Evolutionary conservation across 1,284 basidiomycete genomes (phyloP).

Genomic region (Vanrija sp.): DNA sequence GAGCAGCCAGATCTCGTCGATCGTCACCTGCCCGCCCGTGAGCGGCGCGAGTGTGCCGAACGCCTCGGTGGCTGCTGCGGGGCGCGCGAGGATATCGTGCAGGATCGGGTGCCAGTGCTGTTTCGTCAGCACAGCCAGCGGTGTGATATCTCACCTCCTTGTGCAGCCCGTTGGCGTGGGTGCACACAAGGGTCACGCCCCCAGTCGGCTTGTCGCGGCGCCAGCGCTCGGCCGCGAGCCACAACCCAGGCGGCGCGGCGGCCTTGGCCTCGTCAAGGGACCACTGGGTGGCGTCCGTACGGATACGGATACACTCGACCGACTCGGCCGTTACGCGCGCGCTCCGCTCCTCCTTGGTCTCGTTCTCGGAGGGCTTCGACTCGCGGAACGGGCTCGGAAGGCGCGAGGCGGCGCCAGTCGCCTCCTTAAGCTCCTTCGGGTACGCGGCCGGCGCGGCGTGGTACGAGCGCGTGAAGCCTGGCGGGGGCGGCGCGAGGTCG

Average conservation of each 20-base stretch:
- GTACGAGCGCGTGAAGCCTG: conserved; percentile 55
- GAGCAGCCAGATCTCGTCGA: conserved; percentile 77
- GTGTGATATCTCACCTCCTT: conserved; percentile 60
- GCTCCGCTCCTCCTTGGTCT: conserved; percentile 32
- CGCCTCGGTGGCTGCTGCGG: not conserved
- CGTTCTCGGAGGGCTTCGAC: conserved; percentile 5
- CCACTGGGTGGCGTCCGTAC: conserved; percentile 5
- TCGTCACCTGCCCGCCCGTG: not conserved
- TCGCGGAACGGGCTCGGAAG: conserved; percentile 14
- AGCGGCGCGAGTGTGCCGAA: conserved; percentile 3
- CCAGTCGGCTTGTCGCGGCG: conserved; percentile 11
- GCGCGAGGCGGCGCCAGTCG: conserved; percentile 32
- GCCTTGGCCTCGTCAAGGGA: conserved; percentile 1
- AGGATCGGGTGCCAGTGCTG: conserved; percentile 61
- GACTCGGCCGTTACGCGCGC: conserved; percentile 23
- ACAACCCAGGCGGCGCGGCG: conserved; percentile 46
- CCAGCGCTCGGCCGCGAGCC: conserved; percentile 22
- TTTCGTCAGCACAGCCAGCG: not conserved
- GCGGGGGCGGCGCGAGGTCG: conserved; percentile 34
- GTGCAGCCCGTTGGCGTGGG: conserved; percentile 76
- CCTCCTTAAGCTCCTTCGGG: conserved; percentile 3
- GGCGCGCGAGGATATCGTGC: conserved; percentile 45
- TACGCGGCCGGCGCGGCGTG: conserved; percentile 55
- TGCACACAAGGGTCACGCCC: conserved; percentile 63
- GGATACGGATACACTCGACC: conserved; percentile 2